Conservation (phyloP, 257 asterid species). For the Solanum paucissectum region DNA sequence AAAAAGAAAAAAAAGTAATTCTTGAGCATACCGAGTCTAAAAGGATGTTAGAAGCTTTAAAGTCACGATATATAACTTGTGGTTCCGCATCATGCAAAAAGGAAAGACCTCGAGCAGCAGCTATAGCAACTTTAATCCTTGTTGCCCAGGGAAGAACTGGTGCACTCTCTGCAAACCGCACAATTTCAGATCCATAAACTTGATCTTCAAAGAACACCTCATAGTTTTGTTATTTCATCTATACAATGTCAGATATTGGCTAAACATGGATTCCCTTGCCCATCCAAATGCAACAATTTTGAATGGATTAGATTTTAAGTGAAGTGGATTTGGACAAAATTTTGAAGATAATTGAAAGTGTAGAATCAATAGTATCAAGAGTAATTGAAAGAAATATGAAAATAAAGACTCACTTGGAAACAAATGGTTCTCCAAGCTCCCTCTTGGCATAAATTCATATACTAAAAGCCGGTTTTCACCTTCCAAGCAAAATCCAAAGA, state of each 20-base stretch:
- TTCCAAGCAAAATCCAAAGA: conserved; percentile 31
- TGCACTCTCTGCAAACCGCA: conserved; percentile 7
- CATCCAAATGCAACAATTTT: background rate
- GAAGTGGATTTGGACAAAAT: background rate
- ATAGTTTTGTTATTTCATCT: background rate
- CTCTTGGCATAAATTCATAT: conserved; percentile 33
- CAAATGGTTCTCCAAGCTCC: conserved; percentile 29
- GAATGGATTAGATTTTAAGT: background rate
- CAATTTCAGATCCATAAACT: background rate
- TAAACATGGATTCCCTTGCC: background rate
- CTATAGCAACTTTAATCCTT: conserved; percentile 29
- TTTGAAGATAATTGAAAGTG: background rate
- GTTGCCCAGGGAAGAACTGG: conserved; percentile 27
- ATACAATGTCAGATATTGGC: background rate
- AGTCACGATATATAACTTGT: conserved; percentile 37
- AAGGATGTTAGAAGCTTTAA: conserved; percentile 35
- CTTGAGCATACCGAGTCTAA: conserved; percentile 21
- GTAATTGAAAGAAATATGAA: background rate
- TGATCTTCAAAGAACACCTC: background rate
- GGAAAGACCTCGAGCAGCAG: conserved; percentile 32
- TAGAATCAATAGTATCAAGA: too few species aligned
- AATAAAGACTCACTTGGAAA: conserved; percentile 12
- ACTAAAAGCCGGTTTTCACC: conserved; percentile 29
- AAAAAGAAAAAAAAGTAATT: background rate
- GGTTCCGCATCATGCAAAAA: conserved; percentile 26